Percentiles rank a stretch among this genome's conserved stretches.
These are phyloP conservation scores for Mycoemilia scoparia DNA, from an alignment of 192 early-diverging fungal species.

Conservation along the genomic window DNA sequence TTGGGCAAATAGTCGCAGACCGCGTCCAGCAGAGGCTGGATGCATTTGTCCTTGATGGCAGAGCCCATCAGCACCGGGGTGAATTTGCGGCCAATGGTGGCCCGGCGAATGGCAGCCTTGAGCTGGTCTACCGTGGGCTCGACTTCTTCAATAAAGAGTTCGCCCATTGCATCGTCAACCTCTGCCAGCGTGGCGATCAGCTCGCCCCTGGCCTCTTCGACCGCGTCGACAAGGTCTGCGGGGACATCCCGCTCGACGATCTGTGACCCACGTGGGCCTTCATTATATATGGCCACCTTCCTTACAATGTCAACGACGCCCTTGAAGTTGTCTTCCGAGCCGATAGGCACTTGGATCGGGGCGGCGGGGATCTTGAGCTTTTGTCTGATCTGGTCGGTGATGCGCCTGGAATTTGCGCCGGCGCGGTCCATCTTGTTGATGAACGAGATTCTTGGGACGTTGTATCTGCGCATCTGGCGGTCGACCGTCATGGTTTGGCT, in stretches of 20 bases:
- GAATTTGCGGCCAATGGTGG: slow-evolving; percentile 60
- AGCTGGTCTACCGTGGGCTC: slow-evolving; percentile 49
- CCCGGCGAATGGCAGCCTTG: slow-evolving; percentile 51
- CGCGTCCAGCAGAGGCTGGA: slow-evolving; percentile 57
- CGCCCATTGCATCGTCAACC: slow-evolving; percentile 68
- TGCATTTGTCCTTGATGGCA: slow-evolving; percentile 69
- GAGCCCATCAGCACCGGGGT: slow-evolving; percentile 74
- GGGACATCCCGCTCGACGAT: slow-evolving; percentile 59
- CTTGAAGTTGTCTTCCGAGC: slow-evolving; percentile 64
- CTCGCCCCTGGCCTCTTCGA: slow-evolving; percentile 51
- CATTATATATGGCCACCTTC: slow-evolving; percentile 77
- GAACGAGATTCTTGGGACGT: slow-evolving; percentile 69
- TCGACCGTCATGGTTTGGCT: slow-evolving; percentile 79
- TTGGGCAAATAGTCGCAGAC: slow-evolving; percentile 52
- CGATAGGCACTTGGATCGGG: slow-evolving; percentile 70
- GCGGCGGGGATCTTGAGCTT: slow-evolving; percentile 65
- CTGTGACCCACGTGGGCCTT: slow-evolving; percentile 65
- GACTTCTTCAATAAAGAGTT: slow-evolving; percentile 64
- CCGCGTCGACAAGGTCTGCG: slow-evolving; percentile 36
- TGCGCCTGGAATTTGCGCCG: slow-evolving; percentile 63
- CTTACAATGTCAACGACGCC: slow-evolving; percentile 85
- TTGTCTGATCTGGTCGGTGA: slow-evolving; percentile 60
- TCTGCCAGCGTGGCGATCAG: slow-evolving; percentile 59
- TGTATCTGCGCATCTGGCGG: slow-evolving; percentile 79
- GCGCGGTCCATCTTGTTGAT: slow-evolving; percentile 86